A percentile compares a stretch with the other conserved stretches of the same genome.
Evolutionary conservation across 805 yeast species (phyloP).

Genomic region (Yarrowia divulgata): DNA sequence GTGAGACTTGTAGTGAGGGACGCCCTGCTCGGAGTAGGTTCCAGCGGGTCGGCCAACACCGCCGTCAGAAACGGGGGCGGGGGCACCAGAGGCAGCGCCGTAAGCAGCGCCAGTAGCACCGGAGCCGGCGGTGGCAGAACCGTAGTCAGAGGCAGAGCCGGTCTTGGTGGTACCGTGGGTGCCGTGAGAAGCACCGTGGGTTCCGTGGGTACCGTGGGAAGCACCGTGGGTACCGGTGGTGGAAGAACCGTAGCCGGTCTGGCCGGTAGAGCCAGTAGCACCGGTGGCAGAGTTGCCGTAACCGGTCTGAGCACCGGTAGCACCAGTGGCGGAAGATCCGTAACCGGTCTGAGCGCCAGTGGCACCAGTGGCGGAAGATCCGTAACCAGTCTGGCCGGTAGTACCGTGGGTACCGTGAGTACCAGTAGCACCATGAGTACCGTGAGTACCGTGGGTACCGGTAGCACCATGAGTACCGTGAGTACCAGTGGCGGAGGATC

Average conservation of each 20-base stretch:
- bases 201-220: conserved; percentile 19
- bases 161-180: conserved; percentile 15
- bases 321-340: background rate
- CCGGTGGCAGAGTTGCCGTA: conserved; percentile 1
- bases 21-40: conserved; percentile 33
- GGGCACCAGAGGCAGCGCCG: conserved; percentile 17
- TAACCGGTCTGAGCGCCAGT: background rate
- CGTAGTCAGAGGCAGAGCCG: conserved; percentile 20
- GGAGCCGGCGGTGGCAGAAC: conserved; percentile 6
- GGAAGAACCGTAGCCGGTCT: background rate
- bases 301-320: background rate
- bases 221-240: background rate
- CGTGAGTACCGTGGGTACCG: conserved; percentile 17
- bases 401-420: conserved; percentile 7
- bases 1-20: conserved; percentile 33
- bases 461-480: conserved; percentile 12
- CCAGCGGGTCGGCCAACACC: conserved; percentile 29
- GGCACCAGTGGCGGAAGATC: background rate
- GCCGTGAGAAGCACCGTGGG: conserved; percentile 9
- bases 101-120: background rate
- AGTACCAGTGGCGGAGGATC: conserved; percentile 3
- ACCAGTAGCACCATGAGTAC: conserved; percentile 3
- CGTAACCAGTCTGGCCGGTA: conserved; percentile 3
- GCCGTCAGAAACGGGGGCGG: conserved; percentile 4
- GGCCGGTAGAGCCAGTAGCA: background rate